Conservation (phyloP, 257 asterid species). For the Salvia rosmarinus region DNA sequence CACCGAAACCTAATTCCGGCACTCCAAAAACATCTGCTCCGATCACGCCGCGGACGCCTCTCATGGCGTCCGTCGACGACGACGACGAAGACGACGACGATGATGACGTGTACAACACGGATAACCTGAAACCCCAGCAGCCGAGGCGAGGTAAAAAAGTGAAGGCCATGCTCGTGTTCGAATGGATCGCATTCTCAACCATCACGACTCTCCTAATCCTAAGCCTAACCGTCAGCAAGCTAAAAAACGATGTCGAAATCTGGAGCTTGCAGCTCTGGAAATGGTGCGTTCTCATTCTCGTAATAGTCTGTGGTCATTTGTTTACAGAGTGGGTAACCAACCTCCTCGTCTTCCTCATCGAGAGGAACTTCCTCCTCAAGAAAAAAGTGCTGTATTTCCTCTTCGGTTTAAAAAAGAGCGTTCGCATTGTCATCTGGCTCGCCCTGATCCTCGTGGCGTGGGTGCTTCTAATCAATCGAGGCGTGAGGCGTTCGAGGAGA, state of each 20-base stretch:
- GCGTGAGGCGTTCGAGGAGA: conserved; percentile 41
- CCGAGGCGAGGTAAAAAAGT: conserved; percentile 49
- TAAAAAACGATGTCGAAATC: not conserved
- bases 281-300: conserved; percentile 63
- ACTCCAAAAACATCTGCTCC: conserved; percentile 49
- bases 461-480: conserved; percentile 52
- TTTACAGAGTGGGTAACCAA: conserved; percentile 62
- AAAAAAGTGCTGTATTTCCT: conserved; percentile 72
- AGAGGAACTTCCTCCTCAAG: conserved; percentile 56
- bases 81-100: conserved; percentile 53
- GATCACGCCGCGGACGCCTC: conserved; percentile 64
- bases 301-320: conserved; percentile 66
- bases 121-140: conserved; percentile 26
- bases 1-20: conserved; percentile 12
- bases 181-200: conserved; percentile 52
- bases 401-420: conserved; percentile 57
- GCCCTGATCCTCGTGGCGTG: conserved; percentile 65
- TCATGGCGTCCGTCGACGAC: conserved; percentile 47
- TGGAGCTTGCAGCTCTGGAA: conserved; percentile 66
- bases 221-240: conserved; percentile 44
- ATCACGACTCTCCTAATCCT: conserved; percentile 42
- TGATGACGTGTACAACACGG: conserved; percentile 53
- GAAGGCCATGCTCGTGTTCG: conserved; percentile 40
- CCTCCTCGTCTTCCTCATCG: conserved; percentile 59
- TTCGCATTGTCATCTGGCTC: conserved; percentile 63